Evolutionary conservation across 208 protist species (phyloP).

Genomic region (Trypanosoma boissoni): DNA sequence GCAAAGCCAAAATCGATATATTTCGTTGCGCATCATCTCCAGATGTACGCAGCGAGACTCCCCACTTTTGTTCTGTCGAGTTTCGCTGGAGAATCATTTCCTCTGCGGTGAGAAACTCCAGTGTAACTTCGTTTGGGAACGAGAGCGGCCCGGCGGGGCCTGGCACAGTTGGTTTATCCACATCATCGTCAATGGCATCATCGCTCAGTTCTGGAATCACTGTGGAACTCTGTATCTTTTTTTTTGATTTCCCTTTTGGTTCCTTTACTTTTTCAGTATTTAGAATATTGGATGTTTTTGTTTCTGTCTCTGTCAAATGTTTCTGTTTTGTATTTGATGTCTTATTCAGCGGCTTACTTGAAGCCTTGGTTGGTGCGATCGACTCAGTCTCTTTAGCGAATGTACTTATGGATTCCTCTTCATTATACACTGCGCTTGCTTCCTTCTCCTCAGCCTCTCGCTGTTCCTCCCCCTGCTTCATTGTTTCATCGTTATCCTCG

Average conservation of each 20-base stretch:
- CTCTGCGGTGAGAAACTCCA: conserved; percentile 21
- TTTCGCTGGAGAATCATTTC: conserved; percentile 21
- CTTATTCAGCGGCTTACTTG: no score
- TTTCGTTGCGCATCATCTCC: background rate
- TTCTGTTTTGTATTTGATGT: no score
- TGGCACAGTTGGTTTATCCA: background rate
- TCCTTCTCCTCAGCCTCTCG: background rate
- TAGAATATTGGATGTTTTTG: no score
- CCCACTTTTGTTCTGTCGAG: conserved; percentile 14
- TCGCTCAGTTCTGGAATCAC: no score
- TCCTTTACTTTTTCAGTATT: no score
- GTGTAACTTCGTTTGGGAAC: conserved; percentile 23
- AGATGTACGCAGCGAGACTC: conserved; percentile 4
- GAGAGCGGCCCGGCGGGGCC: background rate
- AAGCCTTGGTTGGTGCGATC: no score
- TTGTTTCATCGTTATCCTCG: no score
- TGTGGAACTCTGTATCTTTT: no score
- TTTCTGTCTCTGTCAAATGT: no score
- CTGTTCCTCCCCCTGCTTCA: background rate
- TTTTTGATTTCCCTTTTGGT: no score
- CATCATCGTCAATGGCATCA: background rate
- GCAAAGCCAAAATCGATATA: conserved; percentile 13
- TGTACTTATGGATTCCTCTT: no score
- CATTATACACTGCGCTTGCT: background rate
- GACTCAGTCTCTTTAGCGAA: no score